Evolutionary conservation across 805 yeast genomes (phyloP).

Genomic region (Barnettozyma populi): DNA sequence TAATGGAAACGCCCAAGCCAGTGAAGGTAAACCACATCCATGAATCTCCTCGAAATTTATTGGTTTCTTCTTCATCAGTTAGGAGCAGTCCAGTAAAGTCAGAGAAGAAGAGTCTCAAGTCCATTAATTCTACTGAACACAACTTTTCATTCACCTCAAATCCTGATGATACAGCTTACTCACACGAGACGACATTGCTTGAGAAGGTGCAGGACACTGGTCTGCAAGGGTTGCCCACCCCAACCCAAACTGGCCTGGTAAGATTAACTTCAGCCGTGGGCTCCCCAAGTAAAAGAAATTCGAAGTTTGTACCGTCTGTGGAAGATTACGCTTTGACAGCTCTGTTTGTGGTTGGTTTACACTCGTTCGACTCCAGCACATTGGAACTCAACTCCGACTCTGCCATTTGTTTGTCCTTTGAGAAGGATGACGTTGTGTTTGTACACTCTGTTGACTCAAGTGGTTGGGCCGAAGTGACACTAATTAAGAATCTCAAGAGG

Average conservation of each 20-base stretch:
- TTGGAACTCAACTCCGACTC: constrained; percentile 62
- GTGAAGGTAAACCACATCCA: constrained; percentile 1
- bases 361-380: constrained; percentile 51
- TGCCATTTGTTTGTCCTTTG: constrained; percentile 68
- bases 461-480: constrained; percentile 85
- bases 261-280: neutral
- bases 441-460: constrained; percentile 75
- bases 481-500: constrained; percentile 53
- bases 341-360: constrained; percentile 52
- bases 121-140: neutral
- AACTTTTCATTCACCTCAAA: constrained; percentile 13
- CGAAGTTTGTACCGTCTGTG: constrained; percentile 1
- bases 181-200: constrained; percentile 16
- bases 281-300: neutral
- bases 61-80: neutral
- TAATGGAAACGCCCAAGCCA: constrained; percentile 4
- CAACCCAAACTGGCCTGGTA: neutral
- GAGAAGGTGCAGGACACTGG: neutral
- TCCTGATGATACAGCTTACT: constrained; percentile 16
- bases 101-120: neutral
- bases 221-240: neutral
- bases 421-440: constrained; percentile 65
- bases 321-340: constrained; percentile 43
- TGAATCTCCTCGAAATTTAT: constrained; percentile 3
- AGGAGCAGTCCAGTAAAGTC: neutral